Evolutionary conservation across 805 yeast species (phyloP), one percentile per base, ranked within the genome.

Genomic region (Cyberlindnera samutprakarnensis): DNA sequence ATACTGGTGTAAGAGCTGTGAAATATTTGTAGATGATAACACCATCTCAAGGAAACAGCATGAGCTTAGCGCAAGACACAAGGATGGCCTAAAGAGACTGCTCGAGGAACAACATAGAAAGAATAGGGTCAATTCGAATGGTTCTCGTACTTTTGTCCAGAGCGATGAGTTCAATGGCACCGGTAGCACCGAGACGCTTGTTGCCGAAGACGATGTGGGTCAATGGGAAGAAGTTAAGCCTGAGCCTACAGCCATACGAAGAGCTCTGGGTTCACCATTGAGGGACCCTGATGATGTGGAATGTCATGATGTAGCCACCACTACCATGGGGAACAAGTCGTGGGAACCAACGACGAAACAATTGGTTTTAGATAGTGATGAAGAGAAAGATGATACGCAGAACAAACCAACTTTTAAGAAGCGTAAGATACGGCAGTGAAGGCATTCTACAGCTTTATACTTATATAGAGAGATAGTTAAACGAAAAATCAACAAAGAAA

Each of bases 21-120:
- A 53, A 16, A 39, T 42, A 66, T 63, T 60, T 37, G 59, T 62
- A 9, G 63, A 57, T 26, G 64, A 56, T 24, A 45, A 57, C 20
- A 52, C 56, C 31, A 41, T 59, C 27, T 44, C 54, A 4, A 46
- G 52, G 28, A 31, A 42, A 20, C 49, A 43, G 28, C 68, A 63
- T 43, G 66, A 61, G 32, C 35, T 44, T 6, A 52, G 61, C 5
- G 17, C 42, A 4, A 54, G 49, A 26, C 69, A 63, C 38, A 54
- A 49, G 35, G 18, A 24, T 3, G 40, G 42, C 7, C 37, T 50
- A 3, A 32, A 34, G 19, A 38, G 47, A 14, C 42, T 47, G 8
- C 35, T 63, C 4, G 31, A 37, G 6, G 43, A 43, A 10, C 42
- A 62, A 16, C 57, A 54, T 18, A 33, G 43, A 5, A 37, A 44